Evolutionary conservation across 192 early-diverging fungal species (phyloP).

Genomic region (Rhizophagus clarus): DNA sequence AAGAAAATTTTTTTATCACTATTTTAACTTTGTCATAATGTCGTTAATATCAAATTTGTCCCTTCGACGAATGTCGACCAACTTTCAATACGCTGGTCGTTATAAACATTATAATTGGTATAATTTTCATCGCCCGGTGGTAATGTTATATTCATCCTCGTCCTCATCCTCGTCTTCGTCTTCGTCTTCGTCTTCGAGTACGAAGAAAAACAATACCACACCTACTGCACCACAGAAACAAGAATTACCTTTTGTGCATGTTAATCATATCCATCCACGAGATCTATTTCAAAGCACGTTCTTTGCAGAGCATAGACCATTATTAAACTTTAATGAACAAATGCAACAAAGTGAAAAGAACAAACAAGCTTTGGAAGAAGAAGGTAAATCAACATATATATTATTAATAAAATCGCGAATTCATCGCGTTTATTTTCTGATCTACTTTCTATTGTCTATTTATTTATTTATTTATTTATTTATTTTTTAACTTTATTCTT

Average conservation of each 20-base stretch:
- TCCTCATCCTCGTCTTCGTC: background rate
- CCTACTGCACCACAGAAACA: background rate
- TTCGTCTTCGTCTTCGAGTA: background rate
- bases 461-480: background rate
- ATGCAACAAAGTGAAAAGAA: background rate
- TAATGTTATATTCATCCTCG: background rate
- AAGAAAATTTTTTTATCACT: too few species aligned
- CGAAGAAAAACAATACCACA: background rate
- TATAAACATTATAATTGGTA: background rate
- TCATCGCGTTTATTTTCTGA: background rate
- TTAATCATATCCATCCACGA: slow-evolving; percentile 6
- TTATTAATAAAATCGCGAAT: background rate
- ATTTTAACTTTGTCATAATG: too few species aligned
- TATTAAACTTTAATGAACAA: slow-evolving; percentile 33
- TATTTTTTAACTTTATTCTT: background rate
- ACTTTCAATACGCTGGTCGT: background rate
- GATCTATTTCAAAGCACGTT: slow-evolving; percentile 61
- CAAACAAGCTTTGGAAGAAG: slow-evolving; percentile 10
- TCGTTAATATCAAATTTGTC: too few species aligned
- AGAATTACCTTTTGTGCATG: slow-evolving; percentile 18
- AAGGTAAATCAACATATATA: background rate
- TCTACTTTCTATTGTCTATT: background rate
- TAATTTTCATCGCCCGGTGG: background rate
- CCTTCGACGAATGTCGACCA: background rate
- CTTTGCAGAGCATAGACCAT: slow-evolving; percentile 61